Percentiles rank a stretch among this genome's conserved stretches.
Conservation (phyloP, 2,329 filamentous ascomycete genomes). For the Passalora sequoiae region DNA sequence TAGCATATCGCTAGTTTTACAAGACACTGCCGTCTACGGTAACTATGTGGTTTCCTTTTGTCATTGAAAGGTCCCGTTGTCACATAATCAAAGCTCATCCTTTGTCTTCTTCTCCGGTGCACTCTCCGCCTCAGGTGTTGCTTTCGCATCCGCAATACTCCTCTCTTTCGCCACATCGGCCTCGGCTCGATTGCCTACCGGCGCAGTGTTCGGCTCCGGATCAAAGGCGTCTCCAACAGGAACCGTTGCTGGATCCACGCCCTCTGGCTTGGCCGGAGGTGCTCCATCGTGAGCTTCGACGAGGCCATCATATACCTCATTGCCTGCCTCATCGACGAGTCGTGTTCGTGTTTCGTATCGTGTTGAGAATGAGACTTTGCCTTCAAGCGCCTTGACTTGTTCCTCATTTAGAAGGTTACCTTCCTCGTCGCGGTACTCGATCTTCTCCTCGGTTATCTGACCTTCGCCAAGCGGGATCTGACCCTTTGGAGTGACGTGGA, state of each 20-base stretch:
- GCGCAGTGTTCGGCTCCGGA: slow-evolving; percentile 36
- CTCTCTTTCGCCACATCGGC: slow-evolving; percentile 44
- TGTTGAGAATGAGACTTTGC: slow-evolving; percentile 93
- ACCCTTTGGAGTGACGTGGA: slow-evolving; percentile 32
- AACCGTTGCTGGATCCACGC: slow-evolving; percentile 53
- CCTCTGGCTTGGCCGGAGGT: slow-evolving; percentile 18
- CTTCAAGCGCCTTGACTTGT: slow-evolving; percentile 76
- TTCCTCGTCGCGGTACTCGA: slow-evolving; percentile 93
- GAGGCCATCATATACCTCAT: slow-evolving; percentile 58
- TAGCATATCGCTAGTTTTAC: too few relatives aligned
- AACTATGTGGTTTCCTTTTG: too few relatives aligned
- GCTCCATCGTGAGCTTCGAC: slow-evolving; percentile 46
- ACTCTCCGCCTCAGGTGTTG: slow-evolving; percentile 25
- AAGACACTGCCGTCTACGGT: too few relatives aligned
- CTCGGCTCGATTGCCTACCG: slow-evolving; percentile 37
- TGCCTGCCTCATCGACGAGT: slow-evolving; percentile 72
- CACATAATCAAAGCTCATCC: too few relatives aligned
- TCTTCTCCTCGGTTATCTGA: slow-evolving; percentile 62
- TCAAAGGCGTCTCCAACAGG: slow-evolving; percentile 42
- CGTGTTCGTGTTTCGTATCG: slow-evolving; percentile 92
- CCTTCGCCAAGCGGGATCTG: slow-evolving; percentile 21
- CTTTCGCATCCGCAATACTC: slow-evolving; percentile 34
- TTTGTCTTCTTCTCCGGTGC: slow-evolving; percentile 20
- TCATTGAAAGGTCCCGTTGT: too few relatives aligned
- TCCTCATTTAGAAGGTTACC: slow-evolving; percentile 82